Base-by-base conservation (phyloP, 2,329 filamentous ascomycete species). In the Microsporum ferrugineum region DNA sequence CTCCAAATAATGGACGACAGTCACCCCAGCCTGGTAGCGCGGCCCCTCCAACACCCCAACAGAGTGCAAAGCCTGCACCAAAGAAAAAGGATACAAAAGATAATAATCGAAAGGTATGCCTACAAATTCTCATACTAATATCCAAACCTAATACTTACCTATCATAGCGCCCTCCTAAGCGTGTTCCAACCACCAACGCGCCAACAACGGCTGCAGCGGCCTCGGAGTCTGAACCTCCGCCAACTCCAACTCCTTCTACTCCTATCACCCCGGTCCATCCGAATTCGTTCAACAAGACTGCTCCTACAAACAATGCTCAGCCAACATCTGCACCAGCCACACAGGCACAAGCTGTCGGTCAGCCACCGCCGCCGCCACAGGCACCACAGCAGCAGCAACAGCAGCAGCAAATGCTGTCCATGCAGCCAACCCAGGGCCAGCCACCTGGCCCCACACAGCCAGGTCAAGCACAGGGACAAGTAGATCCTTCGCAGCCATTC, bases 21-120 rank as follows among this genome's bases (percentile, higher is more conserved):
- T 79, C 78, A 60, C 77, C 78, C 57, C 72, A 77, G 61, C 73
- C 73, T n/a, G 71, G 69, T 49, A 66, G 68, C 17, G 73, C 76
- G 60, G 82, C 82, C 23, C 83, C 84, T 14, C 83, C 84, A 4
- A 86, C 84, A 4, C 84, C 84, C 1, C 82, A 80, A 63, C 82
- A 84, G 69, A 68, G 74, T n/a, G 81, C 79, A 68, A 86, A 77
- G 68, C 76, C 72, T n/a, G 80, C 78, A 57, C 81, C 80, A 6
- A 85, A 84, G 69, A 85, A 85, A 75, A 84, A 84, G 70, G 77
- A 78, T 38, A 72, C 73, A 5, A 81, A 82, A 66, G 80, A 82
- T 63, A 77, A 76, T 45, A 43, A 59, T 34, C 76, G 76, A 65
- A 82, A 82, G 76, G 80, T 81, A 77, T 59, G 60, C 17, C 47